phyloP scores from a whole-genome alignment of 371 early-diverging fungal species.

The Polyrhizophydium stewartii region DNA sequence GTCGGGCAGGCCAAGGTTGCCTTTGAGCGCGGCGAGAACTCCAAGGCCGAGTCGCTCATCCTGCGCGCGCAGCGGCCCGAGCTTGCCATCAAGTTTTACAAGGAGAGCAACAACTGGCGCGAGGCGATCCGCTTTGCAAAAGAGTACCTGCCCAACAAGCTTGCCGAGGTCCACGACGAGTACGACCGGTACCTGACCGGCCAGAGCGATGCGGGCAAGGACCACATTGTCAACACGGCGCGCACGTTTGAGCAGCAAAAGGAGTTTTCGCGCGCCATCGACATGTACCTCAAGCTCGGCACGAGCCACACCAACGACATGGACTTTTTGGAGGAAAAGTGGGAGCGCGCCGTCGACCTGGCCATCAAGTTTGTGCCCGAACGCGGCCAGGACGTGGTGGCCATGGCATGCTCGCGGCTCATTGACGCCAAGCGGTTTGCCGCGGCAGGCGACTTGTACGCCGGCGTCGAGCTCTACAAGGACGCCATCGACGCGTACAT shows the following conservation, averaged over 20 bases:
- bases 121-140: slow-evolving; percentile 52
- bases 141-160: slow-evolving; percentile 45
- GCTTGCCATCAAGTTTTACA: slow-evolving; percentile 47
- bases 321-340: slow-evolving; percentile 33
- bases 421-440: slow-evolving; percentile 33
- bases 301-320: slow-evolving; percentile 29
- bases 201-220: slow-evolving; percentile 31
- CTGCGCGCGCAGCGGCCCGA: slow-evolving; percentile 54
- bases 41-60: slow-evolving; percentile 44
- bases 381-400: slow-evolving; percentile 38
- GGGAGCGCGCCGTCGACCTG: slow-evolving; percentile 48
- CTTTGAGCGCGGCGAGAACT: slow-evolving; percentile 42
- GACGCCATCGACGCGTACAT: slow-evolving; percentile 53
- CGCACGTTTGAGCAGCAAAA: slow-evolving; percentile 43
- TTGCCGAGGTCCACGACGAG: slow-evolving; percentile 43
- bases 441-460: slow-evolving; percentile 44
- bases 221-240: slow-evolving; percentile 39
- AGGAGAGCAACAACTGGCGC: slow-evolving; percentile 47
- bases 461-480: slow-evolving; percentile 39
- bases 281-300: slow-evolving; percentile 46
- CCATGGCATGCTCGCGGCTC: slow-evolving; percentile 33
- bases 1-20: slow-evolving; percentile 48
- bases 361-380: slow-evolving; percentile 48
- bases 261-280: slow-evolving; percentile 46
- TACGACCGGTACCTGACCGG: slow-evolving; percentile 38